A percentile compares a stretch with the other conserved stretches of the same genome.
Conservation (phyloP, 2,329 filamentous ascomycete species). For the Ceratocystiopsis minuta region DNA sequence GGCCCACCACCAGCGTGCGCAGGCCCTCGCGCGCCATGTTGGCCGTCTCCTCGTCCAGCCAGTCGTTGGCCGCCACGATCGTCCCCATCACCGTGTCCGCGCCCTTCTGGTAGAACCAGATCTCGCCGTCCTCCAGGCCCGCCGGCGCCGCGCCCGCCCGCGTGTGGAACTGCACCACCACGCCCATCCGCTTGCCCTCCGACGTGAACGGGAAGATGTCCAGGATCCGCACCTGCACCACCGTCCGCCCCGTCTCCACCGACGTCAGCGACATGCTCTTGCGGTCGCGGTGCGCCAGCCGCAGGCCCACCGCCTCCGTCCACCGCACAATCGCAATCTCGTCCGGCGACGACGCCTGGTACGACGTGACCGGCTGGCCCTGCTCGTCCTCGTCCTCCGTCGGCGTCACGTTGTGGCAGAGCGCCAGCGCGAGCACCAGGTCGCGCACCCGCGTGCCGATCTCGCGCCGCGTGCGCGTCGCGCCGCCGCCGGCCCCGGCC, state of each 20-base stretch:
- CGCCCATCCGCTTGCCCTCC: slow-evolving; percentile 95
- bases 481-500: slow-evolving; percentile 23
- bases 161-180: slow-evolving; percentile 73
- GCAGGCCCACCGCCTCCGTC: slow-evolving; percentile 81
- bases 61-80: slow-evolving; percentile 91
- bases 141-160: slow-evolving; percentile 22
- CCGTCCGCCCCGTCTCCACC: slow-evolving; percentile 49
- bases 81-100: slow-evolving; percentile 96
- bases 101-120: slow-evolving; percentile 98
- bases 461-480: slow-evolving; percentile 75
- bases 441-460: slow-evolving; percentile 88
- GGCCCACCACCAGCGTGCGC: slow-evolving; percentile 84
- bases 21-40: slow-evolving; percentile 98
- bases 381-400: slow-evolving; percentile 55
- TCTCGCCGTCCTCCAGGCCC: slow-evolving; percentile 46
- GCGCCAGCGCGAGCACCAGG: slow-evolving; percentile 73
- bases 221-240: slow-evolving; percentile 74
- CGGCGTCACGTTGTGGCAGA: slow-evolving; percentile 95
- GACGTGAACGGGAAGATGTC: slow-evolving; percentile 97
- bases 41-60: slow-evolving; percentile 96
- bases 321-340: slow-evolving; percentile 96
- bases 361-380: slow-evolving; percentile 60
- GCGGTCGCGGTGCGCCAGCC: slow-evolving; percentile 69
- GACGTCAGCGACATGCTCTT: slow-evolving; percentile 71
- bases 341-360: slow-evolving; percentile 93